These are phyloP conservation scores for Pyricularia sp. DNA, from an alignment of 2,329 filamentous ascomycete genomes.

Conservation along the genomic window DNA sequence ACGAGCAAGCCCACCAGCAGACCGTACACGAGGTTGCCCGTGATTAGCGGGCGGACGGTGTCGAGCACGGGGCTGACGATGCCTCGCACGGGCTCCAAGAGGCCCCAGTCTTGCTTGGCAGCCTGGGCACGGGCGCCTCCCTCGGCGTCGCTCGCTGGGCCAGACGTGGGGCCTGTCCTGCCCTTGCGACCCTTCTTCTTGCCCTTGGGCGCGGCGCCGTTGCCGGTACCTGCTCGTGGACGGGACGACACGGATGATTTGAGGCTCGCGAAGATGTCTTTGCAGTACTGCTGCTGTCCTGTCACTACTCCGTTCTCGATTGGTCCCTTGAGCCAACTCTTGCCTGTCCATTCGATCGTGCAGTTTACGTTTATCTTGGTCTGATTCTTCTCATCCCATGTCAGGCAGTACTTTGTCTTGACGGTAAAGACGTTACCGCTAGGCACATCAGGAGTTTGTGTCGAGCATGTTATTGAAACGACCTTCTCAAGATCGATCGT, in stretches of 20 bases:
- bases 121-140: conserved; percentile 26
- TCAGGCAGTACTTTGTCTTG: conserved; percentile 89
- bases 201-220: conserved; percentile 34
- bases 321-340: conserved; percentile 93
- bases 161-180: conserved; percentile 30
- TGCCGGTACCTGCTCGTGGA: conserved; percentile 33
- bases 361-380: conserved; percentile 82
- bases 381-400: conserved; percentile 77
- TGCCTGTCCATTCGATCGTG: conserved; percentile 88
- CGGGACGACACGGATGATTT: conserved; percentile 60
- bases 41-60: conserved; percentile 57
- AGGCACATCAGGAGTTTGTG: conserved; percentile 87
- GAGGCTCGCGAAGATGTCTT: conserved; percentile 62
- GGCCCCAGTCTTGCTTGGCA: conserved; percentile 52
- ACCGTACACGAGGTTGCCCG: conserved; percentile 63
- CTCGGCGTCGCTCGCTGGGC: conserved; percentile 25
- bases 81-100: conserved; percentile 64
- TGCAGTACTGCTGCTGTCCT: conserved; percentile 73
- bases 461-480: conserved; percentile 68
- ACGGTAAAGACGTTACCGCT: conserved; percentile 83
- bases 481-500: conserved; percentile 76
- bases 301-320: conserved; percentile 94
- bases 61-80: conserved; percentile 58
- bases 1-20: conserved; percentile 62
- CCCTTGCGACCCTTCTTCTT: conserved; percentile 49